Evolutionary conservation across 2,329 filamentous ascomycete genomes (phyloP), one percentile per base, ranked within the genome.

Genomic region (Xylariaceae sp.): DNA sequence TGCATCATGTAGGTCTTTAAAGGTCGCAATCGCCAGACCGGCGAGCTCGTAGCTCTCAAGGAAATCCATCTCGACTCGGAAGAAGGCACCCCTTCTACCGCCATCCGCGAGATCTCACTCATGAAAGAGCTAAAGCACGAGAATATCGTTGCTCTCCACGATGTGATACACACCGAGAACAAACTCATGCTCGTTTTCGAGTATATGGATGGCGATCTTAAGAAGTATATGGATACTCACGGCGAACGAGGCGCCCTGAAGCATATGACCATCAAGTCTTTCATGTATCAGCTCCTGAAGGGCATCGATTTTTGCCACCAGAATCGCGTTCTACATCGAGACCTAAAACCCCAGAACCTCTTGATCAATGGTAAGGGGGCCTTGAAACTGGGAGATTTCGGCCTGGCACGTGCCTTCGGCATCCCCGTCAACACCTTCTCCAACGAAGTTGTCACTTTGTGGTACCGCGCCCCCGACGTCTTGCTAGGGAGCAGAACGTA

Each of bases 51-150:
- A 33, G 95, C 95, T 5, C 83, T 99, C 63, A 99, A 99, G 76
- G 95, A 99, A 78, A 99, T 99, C 68, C 95, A 99, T 74, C 90
- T 99, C 62, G 95, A 99, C 76, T 96, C 91, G 46, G 95, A 99
- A 80, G 95, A 99, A 79, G 95, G 95, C 67, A 99, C 95, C 0
- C 95, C 95, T 3, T 96, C 91, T 48, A 99, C 95, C 0, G 95
- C 95, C 43, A 99, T 99, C 74, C 91, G 95, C 70, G 95, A 99
- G 76, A 99, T 99, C 69, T 97, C 93, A 1, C 83, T 99, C 55
- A 98, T 99, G 95, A 99, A 99, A 78, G 95, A 99, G 78, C 84
- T 99, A 65, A 98, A 98, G 77, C 95, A 99, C 76, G 93, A 97
- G 74, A 98, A 97, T 73, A 98, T 99, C 65, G 93, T 99, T 68